A percentile compares a stretch with the other conserved stretches of the same genome.
phyloP scores from a whole-genome alignment of 139 green algal species.

The Desmodesmus armatus region DNA sequence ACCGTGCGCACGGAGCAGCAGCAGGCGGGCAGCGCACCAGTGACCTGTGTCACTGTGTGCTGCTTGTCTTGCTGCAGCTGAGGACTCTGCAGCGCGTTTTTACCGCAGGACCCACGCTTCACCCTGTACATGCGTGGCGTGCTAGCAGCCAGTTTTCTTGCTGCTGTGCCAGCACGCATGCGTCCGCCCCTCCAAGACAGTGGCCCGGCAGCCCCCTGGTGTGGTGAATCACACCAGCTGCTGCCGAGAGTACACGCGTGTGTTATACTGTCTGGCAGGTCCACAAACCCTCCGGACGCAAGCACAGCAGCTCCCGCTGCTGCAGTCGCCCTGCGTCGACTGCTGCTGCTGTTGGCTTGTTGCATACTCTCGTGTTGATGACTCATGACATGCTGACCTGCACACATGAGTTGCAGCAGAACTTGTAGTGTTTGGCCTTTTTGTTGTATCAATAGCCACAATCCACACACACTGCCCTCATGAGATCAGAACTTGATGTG shows the following conservation, averaged over 20 bases:
- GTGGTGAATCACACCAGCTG: no score
- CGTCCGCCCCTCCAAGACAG: no score
- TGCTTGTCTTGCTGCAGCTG: background rate
- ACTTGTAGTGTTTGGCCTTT: background rate
- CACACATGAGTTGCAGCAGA: background rate
- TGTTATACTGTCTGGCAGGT: no score
- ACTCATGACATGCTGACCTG: background rate
- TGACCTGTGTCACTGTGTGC: no score
- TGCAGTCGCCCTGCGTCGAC: background rate
- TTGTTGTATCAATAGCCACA: no score
- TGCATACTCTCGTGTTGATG: background rate
- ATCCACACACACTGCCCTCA: no score
- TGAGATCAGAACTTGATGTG: no score
- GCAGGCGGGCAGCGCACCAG: background rate
- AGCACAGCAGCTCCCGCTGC: slow-evolving; percentile 2
- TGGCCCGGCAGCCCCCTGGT: no score
- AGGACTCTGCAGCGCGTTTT: background rate
- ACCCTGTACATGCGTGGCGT: no score
- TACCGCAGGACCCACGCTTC: background rate
- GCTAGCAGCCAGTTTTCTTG: background rate
- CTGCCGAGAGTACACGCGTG: no score
- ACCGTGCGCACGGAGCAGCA: no score
- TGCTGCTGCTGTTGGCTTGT: background rate
- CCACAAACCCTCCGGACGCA: no score
- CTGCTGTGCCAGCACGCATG: background rate